Evolutionary conservation across 2,329 filamentous ascomycete genomes (phyloP).

Genomic region (Neoarthrinium moseri): DNA sequence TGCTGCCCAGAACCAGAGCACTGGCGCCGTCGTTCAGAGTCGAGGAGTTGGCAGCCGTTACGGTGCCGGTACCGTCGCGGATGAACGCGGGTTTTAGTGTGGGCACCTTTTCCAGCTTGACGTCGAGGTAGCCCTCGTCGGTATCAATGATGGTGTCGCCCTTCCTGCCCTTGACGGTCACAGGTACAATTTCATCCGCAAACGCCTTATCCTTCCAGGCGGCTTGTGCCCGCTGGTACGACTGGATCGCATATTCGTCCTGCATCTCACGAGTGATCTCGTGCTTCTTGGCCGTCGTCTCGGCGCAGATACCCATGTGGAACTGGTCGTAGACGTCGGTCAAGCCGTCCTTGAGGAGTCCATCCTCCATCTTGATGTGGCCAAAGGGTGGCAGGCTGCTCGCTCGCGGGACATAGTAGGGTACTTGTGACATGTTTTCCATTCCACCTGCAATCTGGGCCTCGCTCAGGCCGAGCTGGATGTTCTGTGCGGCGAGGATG

Average conservation of each 20-base stretch:
- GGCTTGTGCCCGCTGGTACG: conserved; percentile 84
- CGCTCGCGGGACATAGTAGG: conserved; percentile 85
- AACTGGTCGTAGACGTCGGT: conserved; percentile 97
- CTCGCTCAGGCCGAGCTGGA: conserved; percentile 85
- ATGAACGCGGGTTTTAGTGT: conserved; percentile 90
- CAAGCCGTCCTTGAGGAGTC: conserved; percentile 88
- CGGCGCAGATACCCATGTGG: conserved; percentile 97
- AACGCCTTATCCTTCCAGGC: conserved; percentile 85
- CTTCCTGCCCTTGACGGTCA: conserved; percentile 81
- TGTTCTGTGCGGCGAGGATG: conserved; percentile 85
- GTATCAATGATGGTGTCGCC: conserved; percentile 75
- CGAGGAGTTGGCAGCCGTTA: conserved; percentile 92
- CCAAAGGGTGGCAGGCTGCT: conserved; percentile 83
- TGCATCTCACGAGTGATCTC: conserved; percentile 80
- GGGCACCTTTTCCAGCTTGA: conserved; percentile 83
- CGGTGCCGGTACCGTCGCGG: conserved; percentile 79
- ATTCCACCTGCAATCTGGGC: conserved; percentile 92
- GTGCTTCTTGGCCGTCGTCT: conserved; percentile 89
- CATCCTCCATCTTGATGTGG: conserved; percentile 84
- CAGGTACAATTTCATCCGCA: conserved; percentile 84
- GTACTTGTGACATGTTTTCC: conserved; percentile 96
- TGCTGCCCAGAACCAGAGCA: conserved; percentile 81
- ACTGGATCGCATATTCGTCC: conserved; percentile 86
- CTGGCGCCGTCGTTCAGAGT: conserved; percentile 94
- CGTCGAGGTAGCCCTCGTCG: conserved; percentile 86